These are phyloP conservation scores for Tubosaeta brunneosetosa DNA, from an alignment of 768 basidiomycete genomes.

Conservation along the genomic window DNA sequence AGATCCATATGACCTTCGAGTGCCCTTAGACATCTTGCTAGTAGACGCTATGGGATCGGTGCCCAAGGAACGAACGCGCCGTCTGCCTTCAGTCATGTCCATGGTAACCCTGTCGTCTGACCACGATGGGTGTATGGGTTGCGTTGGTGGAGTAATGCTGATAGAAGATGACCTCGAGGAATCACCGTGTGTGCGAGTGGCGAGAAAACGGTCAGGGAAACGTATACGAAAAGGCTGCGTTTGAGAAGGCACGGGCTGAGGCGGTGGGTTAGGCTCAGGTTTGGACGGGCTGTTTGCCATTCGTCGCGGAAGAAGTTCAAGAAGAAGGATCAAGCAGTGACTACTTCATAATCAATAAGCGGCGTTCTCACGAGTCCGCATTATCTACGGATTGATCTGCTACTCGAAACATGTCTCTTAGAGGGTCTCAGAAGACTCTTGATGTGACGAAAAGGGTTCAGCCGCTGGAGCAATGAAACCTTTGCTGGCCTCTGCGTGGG, in stretches of 20 bases:
- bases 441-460: constrained; percentile 12
- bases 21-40: constrained; percentile 11
- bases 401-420: not conserved
- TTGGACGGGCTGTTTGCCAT: constrained; percentile 31
- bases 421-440: not conserved
- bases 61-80: constrained; percentile 21
- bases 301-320: not conserved
- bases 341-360: not conserved
- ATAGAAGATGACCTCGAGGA: constrained; percentile 32
- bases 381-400: constrained; percentile 8
- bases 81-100: constrained; percentile 14
- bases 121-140: constrained; percentile 12
- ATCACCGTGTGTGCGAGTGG: constrained; percentile 18
- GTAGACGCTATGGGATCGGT: constrained; percentile 14
- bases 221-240: constrained; percentile 27
- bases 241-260: constrained; percentile 12
- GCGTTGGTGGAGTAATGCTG: constrained; percentile 15
- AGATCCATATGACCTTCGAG: constrained; percentile 13
- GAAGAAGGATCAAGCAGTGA: not conserved
- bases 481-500: not conserved
- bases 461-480: constrained; percentile 1
- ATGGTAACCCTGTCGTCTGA: constrained; percentile 8
- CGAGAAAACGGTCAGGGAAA: constrained; percentile 32
- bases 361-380: constrained; percentile 16
- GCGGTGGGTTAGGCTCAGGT: constrained; percentile 17